Evolutionary conservation across 441 rosid genomes (phyloP), one percentile per base, ranked within the genome.

Genomic region (Metrosideros polymorpha): DNA sequence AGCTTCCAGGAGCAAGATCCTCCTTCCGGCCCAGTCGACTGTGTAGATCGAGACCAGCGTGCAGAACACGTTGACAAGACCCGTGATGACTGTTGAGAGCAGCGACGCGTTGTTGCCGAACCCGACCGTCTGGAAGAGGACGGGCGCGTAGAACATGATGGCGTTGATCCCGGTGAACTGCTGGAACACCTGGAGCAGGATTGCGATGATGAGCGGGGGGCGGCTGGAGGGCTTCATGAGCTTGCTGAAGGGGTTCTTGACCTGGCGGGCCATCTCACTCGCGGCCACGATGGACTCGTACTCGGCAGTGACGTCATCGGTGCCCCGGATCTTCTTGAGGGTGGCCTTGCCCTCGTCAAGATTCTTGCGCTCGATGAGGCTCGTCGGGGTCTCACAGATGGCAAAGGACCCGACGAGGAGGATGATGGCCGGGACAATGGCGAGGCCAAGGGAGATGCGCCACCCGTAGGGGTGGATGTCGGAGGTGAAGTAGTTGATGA

Each of bases 161-260:
- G 85, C 85, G 52, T 43, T 84, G 77, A 84, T 57, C 76, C 85
- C 85, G 66, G 85, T 84, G 85, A 84, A 84, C 52, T 84, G 85
- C 39, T 84, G 85, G 42, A 84, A 84, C 77, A 84, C 85, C 85
- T 84, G 85, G 63, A 84, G 66, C 25, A 56, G 59, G 76, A 84
- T 84, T 4, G 27, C 85, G n/a, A 84, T 84, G 25, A 84, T n/a
- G 49, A 84, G 75, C 18, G 85, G 85, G 35, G 85, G 85, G 45
- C 66, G 75, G 77, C 85, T 84, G 30, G 71, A 39, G 43, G 75
- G 54, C 15, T 84, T 59, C 85, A 84, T 57, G 51, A 84, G 85
- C 85, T 84, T 56, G 39, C 75, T 39, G 85, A 57, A 84, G 32
- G 85, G 85, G 32, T 84, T 24, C 52, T 57, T 84, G 50, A 56